Conservation (phyloP, 768 basidiomycete genomes). For the Calocybe cyanea region DNA sequence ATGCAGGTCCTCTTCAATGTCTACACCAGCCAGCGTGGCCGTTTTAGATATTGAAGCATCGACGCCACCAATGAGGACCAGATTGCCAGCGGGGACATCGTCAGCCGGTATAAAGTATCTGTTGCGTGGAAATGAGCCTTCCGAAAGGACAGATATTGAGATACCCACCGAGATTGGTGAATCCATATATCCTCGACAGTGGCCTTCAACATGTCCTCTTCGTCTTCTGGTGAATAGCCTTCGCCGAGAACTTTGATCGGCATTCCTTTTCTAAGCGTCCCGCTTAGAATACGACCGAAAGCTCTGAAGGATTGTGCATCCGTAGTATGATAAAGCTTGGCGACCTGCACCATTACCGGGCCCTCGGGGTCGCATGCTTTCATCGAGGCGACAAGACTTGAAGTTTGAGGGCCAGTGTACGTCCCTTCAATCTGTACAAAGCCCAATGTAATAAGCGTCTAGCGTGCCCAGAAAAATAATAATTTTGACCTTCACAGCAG, state of each 20-base stretch:
- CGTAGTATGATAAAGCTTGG: constrained; percentile 94
- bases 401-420: constrained; percentile 85
- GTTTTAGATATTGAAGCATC: constrained; percentile 95
- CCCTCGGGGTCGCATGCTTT: constrained; percentile 78
- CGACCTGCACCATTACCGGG: constrained; percentile 88
- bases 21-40: constrained; percentile 75
- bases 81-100: constrained; percentile 87
- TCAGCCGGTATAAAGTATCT: constrained; percentile 92
- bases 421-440: constrained; percentile 65
- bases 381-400: constrained; percentile 77
- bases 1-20: constrained; percentile 82
- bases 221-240: constrained; percentile 97
- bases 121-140: constrained; percentile 12
- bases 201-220: constrained; percentile 93
- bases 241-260: constrained; percentile 96
- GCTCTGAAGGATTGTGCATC: constrained; percentile 97
- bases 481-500: constrained; percentile 53
- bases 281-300: constrained; percentile 91
- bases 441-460: background rate
- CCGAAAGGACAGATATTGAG: background rate
- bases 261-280: constrained; percentile 80
- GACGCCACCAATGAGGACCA: constrained; percentile 89
- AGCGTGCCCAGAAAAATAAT: background rate
- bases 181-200: constrained; percentile 88
- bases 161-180: constrained; percentile 78